These are phyloP conservation scores for Phycomyces nitens DNA, from an alignment of 192 early-diverging fungal genomes.

Conservation along the genomic window DNA sequence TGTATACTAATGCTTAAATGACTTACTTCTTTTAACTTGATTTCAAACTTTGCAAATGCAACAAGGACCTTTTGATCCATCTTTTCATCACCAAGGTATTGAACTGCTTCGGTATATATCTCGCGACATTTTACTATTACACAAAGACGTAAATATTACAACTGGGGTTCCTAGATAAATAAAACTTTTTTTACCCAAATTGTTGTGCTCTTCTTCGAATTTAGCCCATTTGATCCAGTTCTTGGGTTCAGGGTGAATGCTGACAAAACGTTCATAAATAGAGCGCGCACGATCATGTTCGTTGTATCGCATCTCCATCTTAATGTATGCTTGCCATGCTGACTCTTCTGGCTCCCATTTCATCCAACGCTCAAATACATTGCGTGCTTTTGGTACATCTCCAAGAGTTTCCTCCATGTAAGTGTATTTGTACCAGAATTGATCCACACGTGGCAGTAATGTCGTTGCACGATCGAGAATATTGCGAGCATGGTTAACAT, in stretches of 20 bases:
- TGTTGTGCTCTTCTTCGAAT: slow-evolving; percentile 87
- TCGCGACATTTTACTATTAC: slow-evolving; percentile 70
- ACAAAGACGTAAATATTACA: slow-evolving; percentile 1
- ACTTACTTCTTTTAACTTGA: slow-evolving; percentile 73
- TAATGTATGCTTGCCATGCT: slow-evolving; percentile 93
- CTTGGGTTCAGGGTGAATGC: slow-evolving; percentile 84
- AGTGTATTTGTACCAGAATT: slow-evolving; percentile 94
- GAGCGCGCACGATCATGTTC: slow-evolving; percentile 79
- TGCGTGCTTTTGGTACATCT: slow-evolving; percentile 81
- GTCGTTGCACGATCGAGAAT: slow-evolving; percentile 90
- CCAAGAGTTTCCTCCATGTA: slow-evolving; percentile 98
- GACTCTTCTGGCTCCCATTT: slow-evolving; percentile 92
- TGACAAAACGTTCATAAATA: slow-evolving; percentile 84
- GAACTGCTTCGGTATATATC: slow-evolving; percentile 86
- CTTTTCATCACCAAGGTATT: slow-evolving; percentile 81
- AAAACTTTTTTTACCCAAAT: slow-evolving; percentile 48
- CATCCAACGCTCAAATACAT: slow-evolving; percentile 99
- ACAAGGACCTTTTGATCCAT: slow-evolving; percentile 94
- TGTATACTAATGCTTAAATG: neutral
- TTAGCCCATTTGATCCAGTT: slow-evolving; percentile 96
- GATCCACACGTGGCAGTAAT: slow-evolving; percentile 77
- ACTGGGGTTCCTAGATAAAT: neutral
- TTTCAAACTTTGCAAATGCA: slow-evolving; percentile 96
- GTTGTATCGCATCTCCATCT: slow-evolving; percentile 87
- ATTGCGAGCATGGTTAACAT: slow-evolving; percentile 91